These are phyloP conservation scores for Neocatenulostroma microsporum DNA, from an alignment of 2,329 filamentous ascomycete genomes.

Conservation along the genomic window DNA sequence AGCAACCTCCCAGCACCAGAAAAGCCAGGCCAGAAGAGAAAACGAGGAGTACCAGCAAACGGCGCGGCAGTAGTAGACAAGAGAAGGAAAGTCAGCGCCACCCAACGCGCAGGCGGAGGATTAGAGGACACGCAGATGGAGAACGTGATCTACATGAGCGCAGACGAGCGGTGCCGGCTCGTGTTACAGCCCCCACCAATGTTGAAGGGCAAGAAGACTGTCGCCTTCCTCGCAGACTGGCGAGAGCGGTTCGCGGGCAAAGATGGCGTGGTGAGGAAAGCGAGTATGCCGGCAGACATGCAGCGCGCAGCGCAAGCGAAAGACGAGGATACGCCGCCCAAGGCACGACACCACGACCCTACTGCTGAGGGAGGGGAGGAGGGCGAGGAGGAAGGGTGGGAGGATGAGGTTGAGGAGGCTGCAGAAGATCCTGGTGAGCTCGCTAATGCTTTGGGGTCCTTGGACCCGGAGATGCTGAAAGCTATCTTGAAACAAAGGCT, in stretches of 20 bases:
- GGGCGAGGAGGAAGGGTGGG: no score
- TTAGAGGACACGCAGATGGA: conserved; percentile 10
- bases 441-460: conserved; percentile 12
- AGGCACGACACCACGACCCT: conserved; percentile 8
- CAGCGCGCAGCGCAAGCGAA: conserved; percentile 20
- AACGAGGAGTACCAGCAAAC: conserved; percentile 15
- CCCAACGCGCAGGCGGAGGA: no score
- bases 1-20: conserved; percentile 12
- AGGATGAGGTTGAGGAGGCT: conserved; percentile 15
- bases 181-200: conserved; percentile 8
- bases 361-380: conserved; percentile 7
- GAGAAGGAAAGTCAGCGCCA: conserved; percentile 17
- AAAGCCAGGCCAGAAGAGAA: conserved; percentile 25
- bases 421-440: conserved; percentile 17
- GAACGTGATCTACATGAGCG: conserved; percentile 20
- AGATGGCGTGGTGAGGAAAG: conserved; percentile 11
- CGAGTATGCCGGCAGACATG: conserved; percentile 25
- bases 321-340: conserved; percentile 7
- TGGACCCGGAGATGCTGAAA: conserved; percentile 35
- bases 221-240: conserved; percentile 41
- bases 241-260: conserved; percentile 30
- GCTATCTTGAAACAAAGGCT: conserved; percentile 25
- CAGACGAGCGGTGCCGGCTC: conserved; percentile 11
- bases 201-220: conserved; percentile 26
- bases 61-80: conserved; percentile 15